A percentile compares a stretch with the other conserved stretches of the same genome.
Conservation (phyloP, 108 stramenopile genomes). For the Hondaea fermentalgiana region DNA sequence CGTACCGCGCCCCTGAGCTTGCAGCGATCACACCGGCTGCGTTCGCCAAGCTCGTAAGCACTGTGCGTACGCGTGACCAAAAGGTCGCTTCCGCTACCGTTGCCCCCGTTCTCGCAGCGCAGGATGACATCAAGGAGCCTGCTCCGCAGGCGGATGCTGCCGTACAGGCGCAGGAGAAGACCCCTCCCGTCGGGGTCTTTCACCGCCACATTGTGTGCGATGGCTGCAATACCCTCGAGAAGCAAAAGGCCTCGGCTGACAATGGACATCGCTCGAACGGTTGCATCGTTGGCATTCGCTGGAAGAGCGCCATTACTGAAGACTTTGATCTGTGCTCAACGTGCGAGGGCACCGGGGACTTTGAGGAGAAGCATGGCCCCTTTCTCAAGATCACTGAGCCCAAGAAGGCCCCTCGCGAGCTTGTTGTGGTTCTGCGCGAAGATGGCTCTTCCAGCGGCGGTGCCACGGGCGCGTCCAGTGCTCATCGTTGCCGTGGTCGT, state of each 20-base stretch:
- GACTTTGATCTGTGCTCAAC: constrained; percentile 8
- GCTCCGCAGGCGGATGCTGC: not conserved
- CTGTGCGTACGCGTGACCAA: not conserved
- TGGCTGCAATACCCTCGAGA: not conserved
- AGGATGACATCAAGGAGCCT: not conserved
- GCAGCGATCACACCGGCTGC: not conserved
- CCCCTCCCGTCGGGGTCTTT: not conserved
- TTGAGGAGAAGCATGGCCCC: not conserved
- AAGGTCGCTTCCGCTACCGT: not conserved
- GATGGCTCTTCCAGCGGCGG: not conserved
- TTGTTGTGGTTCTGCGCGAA: not conserved
- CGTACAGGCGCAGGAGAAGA: not conserved
- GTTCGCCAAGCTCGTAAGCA: not conserved
- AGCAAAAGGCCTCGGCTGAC: not conserved
- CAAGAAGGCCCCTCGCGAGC: constrained; percentile 8
- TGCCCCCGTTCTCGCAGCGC: not conserved
- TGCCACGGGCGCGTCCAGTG: not conserved
- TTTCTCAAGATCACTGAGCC: constrained; percentile 8
- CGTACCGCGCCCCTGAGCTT: not conserved
- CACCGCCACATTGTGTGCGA: not conserved
- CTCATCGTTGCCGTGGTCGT: not conserved
- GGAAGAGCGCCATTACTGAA: constrained; percentile 10
- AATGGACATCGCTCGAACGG: not conserved
- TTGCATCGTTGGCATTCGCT: not conserved
- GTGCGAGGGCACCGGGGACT: not conserved